Base-by-base conservation (phyloP, 2,329 filamentous ascomycete genomes). In the Colletotrichum orbiculare region DNA sequence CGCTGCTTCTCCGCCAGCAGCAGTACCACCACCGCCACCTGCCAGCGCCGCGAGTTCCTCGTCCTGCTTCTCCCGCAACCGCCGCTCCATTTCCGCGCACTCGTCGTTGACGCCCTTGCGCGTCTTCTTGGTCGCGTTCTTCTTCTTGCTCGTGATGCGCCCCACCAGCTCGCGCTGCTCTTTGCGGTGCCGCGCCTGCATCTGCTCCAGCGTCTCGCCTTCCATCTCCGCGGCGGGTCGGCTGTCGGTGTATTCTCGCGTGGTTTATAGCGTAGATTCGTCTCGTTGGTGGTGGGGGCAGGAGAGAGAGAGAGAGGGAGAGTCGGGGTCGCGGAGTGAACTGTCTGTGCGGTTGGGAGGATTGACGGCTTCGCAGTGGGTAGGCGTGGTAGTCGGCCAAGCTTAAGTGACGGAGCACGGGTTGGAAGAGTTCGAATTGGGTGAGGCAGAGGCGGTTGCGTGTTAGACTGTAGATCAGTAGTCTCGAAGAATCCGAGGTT, bases 121-220 rank as follows among this genome's bases (percentile, higher is more conserved):
- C 71, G 85, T 94, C 87, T 89, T 93, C 80, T 98, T 99, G 50
- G 91, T 96, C 45, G 96, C 94, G 71, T 92, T 91, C 83, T 97
- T 98, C 84, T 97, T 99, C 85, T 97, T 98, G 79, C 91, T 94
- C 6, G 93, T 97, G 73, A 96, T 89, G 65, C 91, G 89, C 54
- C 88, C 86, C 76, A 97, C 92, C 34, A 99, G 85, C 67, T 98
- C 95, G 71, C 89, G 90, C 76, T 91, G 89, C 79, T 99, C 95
- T 78, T 93, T 96, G 72, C 93, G 89, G 76, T 99, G 96, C 50
- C 90, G 91, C 42, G 89, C 82, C 71, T 93, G 89, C 60, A 96
- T 81, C 67, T 92, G 89, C 66, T 97, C 94, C 78, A 96, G 87
- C 9, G 83, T 79, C 73, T 88, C 85, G 48, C 68, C 25, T 38